Conservation (phyloP, 202 grass and related monocot genomes). For the Zizania palustris region DNA sequence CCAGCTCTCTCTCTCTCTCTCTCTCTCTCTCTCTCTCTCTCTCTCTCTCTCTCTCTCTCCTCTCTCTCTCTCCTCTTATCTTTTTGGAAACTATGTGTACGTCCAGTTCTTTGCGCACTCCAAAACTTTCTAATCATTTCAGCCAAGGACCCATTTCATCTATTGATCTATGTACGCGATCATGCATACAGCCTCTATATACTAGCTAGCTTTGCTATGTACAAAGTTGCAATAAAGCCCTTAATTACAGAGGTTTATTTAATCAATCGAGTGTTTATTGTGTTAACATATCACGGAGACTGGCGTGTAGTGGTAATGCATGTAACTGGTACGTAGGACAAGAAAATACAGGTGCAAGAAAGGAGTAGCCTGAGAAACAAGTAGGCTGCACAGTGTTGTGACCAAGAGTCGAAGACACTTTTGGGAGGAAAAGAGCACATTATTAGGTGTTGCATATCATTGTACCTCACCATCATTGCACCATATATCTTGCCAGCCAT, state of each 20-base stretch:
- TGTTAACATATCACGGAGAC: neutral
- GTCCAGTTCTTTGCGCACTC: neutral
- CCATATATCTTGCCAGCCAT: constrained; percentile 47
- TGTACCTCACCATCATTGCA: constrained; percentile 56
- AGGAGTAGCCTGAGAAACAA: constrained; percentile 27
- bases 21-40: constrained; percentile 19
- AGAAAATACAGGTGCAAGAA: constrained; percentile 1
- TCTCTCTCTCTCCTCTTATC: neutral
- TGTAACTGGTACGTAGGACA: constrained; percentile 5
- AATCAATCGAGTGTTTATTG: neutral
- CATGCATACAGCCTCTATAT: too few relatives aligned
- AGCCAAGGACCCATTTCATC: too few relatives aligned
- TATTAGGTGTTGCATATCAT: constrained; percentile 51
- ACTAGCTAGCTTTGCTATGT: too few relatives aligned
- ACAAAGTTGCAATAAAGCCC: too few relatives aligned
- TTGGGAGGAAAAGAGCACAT: constrained; percentile 48
- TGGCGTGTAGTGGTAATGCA: neutral
- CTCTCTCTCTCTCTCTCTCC: constrained; percentile 17
- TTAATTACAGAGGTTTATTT: neutral
- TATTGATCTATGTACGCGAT: too few relatives aligned
- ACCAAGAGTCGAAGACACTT: constrained; percentile 9
- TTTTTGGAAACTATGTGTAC: constrained; percentile 10
- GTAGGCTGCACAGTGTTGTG: constrained; percentile 40
- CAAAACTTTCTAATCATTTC: too few relatives aligned
- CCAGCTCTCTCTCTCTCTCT: constrained; percentile 9